Base-by-base conservation (phyloP, 2,329 filamentous ascomycete species). In the Gyromitra esculenta region DNA sequence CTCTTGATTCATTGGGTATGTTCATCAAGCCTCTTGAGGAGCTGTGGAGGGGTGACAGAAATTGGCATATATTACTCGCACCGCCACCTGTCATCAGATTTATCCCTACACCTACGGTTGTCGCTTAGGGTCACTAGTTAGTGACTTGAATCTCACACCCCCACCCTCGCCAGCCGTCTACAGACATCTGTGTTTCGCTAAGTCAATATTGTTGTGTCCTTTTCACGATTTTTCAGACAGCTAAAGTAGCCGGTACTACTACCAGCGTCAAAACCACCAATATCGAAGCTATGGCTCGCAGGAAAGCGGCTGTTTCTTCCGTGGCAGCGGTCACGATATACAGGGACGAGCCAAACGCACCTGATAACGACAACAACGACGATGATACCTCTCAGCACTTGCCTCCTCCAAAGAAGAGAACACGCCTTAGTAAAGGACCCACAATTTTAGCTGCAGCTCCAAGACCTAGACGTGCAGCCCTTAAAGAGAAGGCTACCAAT, bases 401-500 rank as follows among this genome's bases (percentile, higher is more conserved):
- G 18, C 56, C 54, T 52, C 72, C 72, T 18, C 72, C 72, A 21
- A 64, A 59, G 43, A 75, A 75, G 39, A 75, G 59, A 57, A 59
- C 66, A 31, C 66, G 72, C 6, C 65, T 59, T 52, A 39, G 31
- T 31, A 60, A 59, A 56, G 72, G 50, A 52, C 43, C 57, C 31
- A 59, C 57, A 35, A 11, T 52, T 2, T n/a, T 21, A 50, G 18
- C 71, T 31, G 41, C 35, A 35, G 52, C 59, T 45, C 71, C 71
- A 11, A 64, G 31, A 37, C 56, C 64, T 25, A 75, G 66, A 1
- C 75, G 75, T 70, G 75, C 39, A 13, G 75, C 64, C 15, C 66
- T 77, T 37, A 75, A 69, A 41, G 75, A 75, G 48, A 77, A 77
- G 48, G 62, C 60, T 54, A 59, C 75, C 21, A 77, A 77, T 60